Base-by-base conservation (phyloP, 768 basidiomycete genomes). In the Rhodosporidiobolus odoratus region DNA sequence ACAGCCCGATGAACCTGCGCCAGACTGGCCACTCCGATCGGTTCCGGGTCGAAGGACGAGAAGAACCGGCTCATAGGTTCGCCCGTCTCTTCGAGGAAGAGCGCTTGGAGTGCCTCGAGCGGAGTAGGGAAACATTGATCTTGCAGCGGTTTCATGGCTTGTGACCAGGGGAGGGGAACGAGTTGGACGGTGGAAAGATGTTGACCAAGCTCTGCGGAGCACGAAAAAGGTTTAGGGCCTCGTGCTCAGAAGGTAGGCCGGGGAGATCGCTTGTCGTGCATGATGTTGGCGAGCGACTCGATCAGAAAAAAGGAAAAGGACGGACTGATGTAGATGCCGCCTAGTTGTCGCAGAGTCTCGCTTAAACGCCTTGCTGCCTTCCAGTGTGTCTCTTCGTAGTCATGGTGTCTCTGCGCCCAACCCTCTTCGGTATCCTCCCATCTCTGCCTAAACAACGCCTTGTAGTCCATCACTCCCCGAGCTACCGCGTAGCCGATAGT, bases 21-120 rank as follows among this genome's bases (percentile, higher is more conserved):
- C 45, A 97, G 81, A 76, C 92, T 95, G 19, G 96, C 96, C 23
- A 97, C 92, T 4, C 96, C 96, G 54, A 98, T 90, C 12, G 96
- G 96, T 25, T 83, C 81, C 8, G 87, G 86, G 74, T 96, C 87
- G 77, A 98, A 95, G 69, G 91, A 86, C 19, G 86, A 85, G 76
- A 98, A 97, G 40, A 92, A 79, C 27, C 90, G 88, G 3, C 83
- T 81, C 45, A 96, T 84, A 0, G 86, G 82, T 47, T 80, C 78
- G 12, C 89, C 91, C 79, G 92, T 88, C 78, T 98, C 96, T 15
- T 83, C 81, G 25, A 87, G 75, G 79, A 98, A 89, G 75, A 98
- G 84, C 1, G 80, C 81, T 72, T 92, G 86, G 17, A 97, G 79
- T 67, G 88, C 88, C 75, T 88, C 84, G 69, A 90, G 87, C 0